Evolutionary conservation across 352 stramenopile genomes (phyloP), one percentile per base, ranked within the genome.

Genomic region (Phytophthora pistaciae): DNA sequence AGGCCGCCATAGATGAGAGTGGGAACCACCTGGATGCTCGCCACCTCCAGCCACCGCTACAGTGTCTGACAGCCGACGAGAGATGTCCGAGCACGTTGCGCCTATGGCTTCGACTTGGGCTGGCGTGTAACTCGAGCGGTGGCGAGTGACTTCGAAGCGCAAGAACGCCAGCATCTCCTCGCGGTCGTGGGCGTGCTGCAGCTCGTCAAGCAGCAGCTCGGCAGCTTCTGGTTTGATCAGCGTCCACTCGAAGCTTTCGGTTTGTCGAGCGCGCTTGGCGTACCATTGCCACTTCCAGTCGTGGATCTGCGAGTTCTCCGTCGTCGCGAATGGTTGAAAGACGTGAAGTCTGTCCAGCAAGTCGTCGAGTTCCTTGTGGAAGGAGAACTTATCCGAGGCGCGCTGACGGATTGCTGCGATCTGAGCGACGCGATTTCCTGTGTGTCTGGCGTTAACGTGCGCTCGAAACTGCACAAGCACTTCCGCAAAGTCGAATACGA

Each of bases 291-390:
- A 53, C 20, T 80, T 80, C 73, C 73, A 80, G 44, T 71, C 65
- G 42, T 80, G 73, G 3, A 75, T 23, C 16, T 60, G 42, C 0
- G 27, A 10, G 10, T 53, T 72, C 36, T 68, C 54, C n/a, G 5
- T 20, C 16, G 25, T 29, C 25, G 25, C 3, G 1, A 29, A 5
- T 4, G 40, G 57, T 36, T 64, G 44, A 42, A 44, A 27, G 4
- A 46, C 33, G 10, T 36, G 63, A 60, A 80, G 38, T 44, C 7
- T 54, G 25, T 61, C 52, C 8, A 72, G 52, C 5, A 80, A 42
- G 2, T 66, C 52, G n/a, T 80, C 73, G n/a, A 80, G 60, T 5
- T 72, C 68, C 55, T 80, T 75, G n/a, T 80, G 73, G 49, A 80
- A 75, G 1, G 56, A 58, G 60, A 75, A 80, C 25, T 77, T 77